phyloP scores from a whole-genome alignment of 2,329 filamentous ascomycete species.

The Huntiella abstrusa region DNA sequence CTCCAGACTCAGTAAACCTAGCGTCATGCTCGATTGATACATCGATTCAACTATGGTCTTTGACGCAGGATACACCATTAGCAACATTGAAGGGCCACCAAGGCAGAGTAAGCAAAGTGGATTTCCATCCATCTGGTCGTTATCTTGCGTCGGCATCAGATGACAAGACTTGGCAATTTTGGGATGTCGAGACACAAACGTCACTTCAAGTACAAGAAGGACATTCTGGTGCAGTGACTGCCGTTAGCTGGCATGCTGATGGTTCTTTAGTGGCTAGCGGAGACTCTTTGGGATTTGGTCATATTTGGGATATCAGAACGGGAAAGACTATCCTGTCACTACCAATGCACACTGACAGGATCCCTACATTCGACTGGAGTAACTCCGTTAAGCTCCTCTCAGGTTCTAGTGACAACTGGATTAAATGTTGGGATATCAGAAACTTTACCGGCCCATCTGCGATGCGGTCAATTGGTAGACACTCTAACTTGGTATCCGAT shows the following conservation, averaged over 20 bases:
- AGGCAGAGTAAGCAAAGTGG: conserved; percentile 74
- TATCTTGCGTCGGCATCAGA: conserved; percentile 88
- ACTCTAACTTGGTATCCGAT: conserved; percentile 81
- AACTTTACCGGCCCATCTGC: conserved; percentile 61
- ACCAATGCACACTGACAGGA: conserved; percentile 72
- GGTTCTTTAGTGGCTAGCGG: conserved; percentile 79
- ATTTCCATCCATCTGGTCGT: conserved; percentile 80
- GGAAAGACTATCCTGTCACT: conserved; percentile 91
- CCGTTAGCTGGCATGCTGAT: conserved; percentile 76
- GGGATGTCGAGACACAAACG: conserved; percentile 73
- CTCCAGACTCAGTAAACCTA: conserved; percentile 58
- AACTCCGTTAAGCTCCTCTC: conserved; percentile 89
- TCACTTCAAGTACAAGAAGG: conserved; percentile 84
- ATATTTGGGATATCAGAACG: conserved; percentile 86
- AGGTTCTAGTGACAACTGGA: conserved; percentile 81
- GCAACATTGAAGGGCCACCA: conserved; percentile 68
- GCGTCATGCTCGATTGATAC: conserved; percentile 83
- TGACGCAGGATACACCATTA: conserved; percentile 69
- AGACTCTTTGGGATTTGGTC: conserved; percentile 84
- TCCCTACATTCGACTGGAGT: conserved; percentile 83
- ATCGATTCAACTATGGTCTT: conserved; percentile 74
- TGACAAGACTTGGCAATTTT: conserved; percentile 91
- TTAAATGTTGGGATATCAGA: conserved; percentile 94
- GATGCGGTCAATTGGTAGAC: conserved; percentile 55
- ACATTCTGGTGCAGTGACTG: conserved; percentile 82